Evolutionary conservation across 2,329 filamentous ascomycete genomes (phyloP).

Genomic region (Trichoderma simmonsii): DNA sequence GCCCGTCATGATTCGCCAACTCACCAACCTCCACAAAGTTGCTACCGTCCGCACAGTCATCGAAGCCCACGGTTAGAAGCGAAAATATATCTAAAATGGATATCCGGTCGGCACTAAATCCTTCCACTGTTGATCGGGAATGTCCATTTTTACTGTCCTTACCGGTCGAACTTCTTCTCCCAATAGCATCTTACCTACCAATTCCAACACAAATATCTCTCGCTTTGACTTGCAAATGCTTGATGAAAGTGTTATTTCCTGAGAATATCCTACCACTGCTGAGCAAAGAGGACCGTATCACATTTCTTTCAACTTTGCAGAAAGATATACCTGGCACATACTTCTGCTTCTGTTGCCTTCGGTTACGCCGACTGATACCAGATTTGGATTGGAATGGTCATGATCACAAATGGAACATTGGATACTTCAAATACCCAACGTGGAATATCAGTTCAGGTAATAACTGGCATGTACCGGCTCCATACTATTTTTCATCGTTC

Average conservation of each 20-base stretch:
- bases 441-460: not conserved
- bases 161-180: not conserved
- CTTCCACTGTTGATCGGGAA: not conserved
- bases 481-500: not conserved
- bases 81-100: not conserved
- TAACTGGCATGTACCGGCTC: not conserved
- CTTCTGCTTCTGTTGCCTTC: not conserved
- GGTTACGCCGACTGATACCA: not conserved
- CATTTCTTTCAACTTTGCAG: not conserved
- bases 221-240: not conserved
- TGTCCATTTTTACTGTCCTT: not conserved
- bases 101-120: not conserved
- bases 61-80: not conserved
- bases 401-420: not conserved
- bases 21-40: not conserved
- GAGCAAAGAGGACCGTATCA: not conserved
- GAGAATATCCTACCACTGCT: not conserved
- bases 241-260: not conserved
- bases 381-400: not conserved
- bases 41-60: not conserved
- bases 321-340: not conserved
- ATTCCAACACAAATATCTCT: not conserved
- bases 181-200: not conserved
- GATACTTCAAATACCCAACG: not conserved
- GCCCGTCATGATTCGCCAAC: too few species aligned